A percentile compares a stretch with the other conserved stretches of the same genome.
These are phyloP conservation scores for Penicillium sp. DNA, from an alignment of 2,329 filamentous ascomycete genomes.

Conservation along the genomic window DNA sequence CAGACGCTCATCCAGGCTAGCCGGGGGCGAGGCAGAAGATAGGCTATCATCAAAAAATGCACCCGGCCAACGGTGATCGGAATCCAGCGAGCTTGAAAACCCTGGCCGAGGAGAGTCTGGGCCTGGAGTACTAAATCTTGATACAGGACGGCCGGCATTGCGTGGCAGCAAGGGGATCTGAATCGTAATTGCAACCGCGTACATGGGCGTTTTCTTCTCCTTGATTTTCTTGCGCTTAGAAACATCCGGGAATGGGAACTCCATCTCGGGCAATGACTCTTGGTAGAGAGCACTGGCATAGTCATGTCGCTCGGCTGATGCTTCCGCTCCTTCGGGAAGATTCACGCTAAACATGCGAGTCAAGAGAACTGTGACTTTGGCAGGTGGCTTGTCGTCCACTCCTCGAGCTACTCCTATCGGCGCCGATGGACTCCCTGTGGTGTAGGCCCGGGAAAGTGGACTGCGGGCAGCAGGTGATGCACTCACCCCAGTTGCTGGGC, in stretches of 20 bases:
- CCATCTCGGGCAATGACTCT: slow-evolving; percentile 36
- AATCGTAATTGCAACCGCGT: slow-evolving; percentile 58
- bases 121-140: slow-evolving; percentile 36
- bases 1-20: slow-evolving; percentile 55
- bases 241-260: slow-evolving; percentile 41
- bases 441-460: slow-evolving; percentile 41
- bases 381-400: slow-evolving; percentile 40
- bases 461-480: slow-evolving; percentile 34
- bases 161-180: slow-evolving; percentile 50
- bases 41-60: slow-evolving; percentile 42
- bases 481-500: slow-evolving; percentile 26
- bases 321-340: slow-evolving; percentile 48
- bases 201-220: slow-evolving; percentile 58
- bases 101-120: slow-evolving; percentile 34
- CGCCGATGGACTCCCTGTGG: slow-evolving; percentile 38
- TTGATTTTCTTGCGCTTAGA: slow-evolving; percentile 49
- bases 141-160: slow-evolving; percentile 36
- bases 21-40: slow-evolving; percentile 48
- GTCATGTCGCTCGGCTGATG: slow-evolving; percentile 37
- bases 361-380: slow-evolving; percentile 55
- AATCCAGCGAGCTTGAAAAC: slow-evolving; percentile 45
- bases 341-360: slow-evolving; percentile 61
- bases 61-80: slow-evolving; percentile 41
- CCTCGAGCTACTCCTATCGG: slow-evolving; percentile 24
- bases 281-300: slow-evolving; percentile 33